Base-by-base conservation (phyloP, 176 grass and related monocot genomes). In the Lolium multiflorum region DNA sequence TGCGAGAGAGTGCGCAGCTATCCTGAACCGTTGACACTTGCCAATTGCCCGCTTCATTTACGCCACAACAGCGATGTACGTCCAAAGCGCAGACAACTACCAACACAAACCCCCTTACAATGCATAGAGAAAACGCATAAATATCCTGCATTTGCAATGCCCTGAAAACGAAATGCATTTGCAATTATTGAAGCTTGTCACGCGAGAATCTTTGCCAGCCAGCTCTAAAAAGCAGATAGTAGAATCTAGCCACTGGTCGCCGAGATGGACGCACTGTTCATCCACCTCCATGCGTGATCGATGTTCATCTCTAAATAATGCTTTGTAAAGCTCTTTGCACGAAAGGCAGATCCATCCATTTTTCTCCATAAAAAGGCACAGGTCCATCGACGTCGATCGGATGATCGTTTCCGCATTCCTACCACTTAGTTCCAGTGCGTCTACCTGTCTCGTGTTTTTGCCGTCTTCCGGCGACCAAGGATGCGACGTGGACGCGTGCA, bases 131-230 rank as follows among this genome's bases (percentile, higher is more conserved):
- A 61, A n/a, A 25, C 54, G 13, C 6, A 21, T 0, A 56, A 22
- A 52, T 4, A 63, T 67, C 9, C 60, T 67, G 43, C 21, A 17
- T n/a, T 18, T 56, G 8, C 4, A 43, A 43, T 7, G 46, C 38
- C 68, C 47, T 11, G 63, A 78, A 78, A 79, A 72, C 52, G 74
- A 83, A 18, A 12, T 31, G 78, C 43, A 67, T 37, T 51, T 12
- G 49, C 49, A 26, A 89, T 89, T 66, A 88, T 84, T 84, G 43
- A 65, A 89, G 68, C 59, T 0, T 56, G 17, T 5, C 71, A 64
- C 11, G 13, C 11, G 6, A 28, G 76, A 84, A 84, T 74, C 28
- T 89, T 35, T 20, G 0, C 25, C 63, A 49, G 61, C 25, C 26
- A 66, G 63, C 63, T 65, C 25, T 66, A 66, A 16, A 66, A 13